Conservation (phyloP, 2,329 filamentous ascomycete genomes). For the Tolypocladium album region DNA sequence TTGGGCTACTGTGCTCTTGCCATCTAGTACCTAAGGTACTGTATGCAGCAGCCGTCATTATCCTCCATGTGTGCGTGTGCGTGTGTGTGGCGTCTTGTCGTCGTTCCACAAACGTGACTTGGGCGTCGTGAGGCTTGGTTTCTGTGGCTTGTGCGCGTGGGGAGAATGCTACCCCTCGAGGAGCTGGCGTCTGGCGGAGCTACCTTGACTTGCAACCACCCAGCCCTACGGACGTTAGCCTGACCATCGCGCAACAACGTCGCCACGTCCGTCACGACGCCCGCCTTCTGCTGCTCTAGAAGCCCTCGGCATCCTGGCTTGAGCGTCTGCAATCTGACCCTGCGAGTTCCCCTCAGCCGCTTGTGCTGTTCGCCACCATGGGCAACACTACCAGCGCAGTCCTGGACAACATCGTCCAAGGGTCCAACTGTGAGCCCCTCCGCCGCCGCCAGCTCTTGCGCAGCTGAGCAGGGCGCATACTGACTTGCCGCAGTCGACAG, state of each 20-base stretch:
- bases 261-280: neutral
- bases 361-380: slow-evolving; percentile 30
- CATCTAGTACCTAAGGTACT: no score
- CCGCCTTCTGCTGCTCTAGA: neutral
- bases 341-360: neutral
- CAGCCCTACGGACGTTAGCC: neutral
- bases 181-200: neutral
- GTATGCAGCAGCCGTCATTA: neutral
- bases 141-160: slow-evolving; percentile 7
- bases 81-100: neutral
- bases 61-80: neutral
- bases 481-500: slow-evolving; percentile 61
- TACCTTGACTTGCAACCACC: neutral
- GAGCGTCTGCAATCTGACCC: neutral
- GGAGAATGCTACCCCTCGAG: neutral
- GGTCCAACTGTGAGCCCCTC: slow-evolving; percentile 70
- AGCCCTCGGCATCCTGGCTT: no score
- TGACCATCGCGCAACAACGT: neutral
- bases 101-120: neutral
- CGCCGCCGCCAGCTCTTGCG: neutral
- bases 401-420: slow-evolving; percentile 91
- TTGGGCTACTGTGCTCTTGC: neutral
- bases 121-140: neutral
- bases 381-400: slow-evolving; percentile 63
- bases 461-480: neutral